phyloP scores from a whole-genome alignment of 306 rosid species.

The Cucumis hystrix region DNA sequence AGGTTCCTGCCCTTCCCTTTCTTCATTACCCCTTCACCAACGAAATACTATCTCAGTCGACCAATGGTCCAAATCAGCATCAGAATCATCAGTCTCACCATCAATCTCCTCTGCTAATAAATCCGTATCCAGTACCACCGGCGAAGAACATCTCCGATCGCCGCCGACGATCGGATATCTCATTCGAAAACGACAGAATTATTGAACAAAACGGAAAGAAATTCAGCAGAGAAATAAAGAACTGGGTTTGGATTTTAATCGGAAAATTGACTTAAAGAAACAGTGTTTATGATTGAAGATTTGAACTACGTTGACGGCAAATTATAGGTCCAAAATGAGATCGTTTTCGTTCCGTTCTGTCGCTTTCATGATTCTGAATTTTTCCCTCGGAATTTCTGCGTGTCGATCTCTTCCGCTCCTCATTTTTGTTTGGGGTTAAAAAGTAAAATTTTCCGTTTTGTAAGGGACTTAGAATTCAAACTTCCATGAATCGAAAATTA shows the following conservation, averaged over 20 bases:
- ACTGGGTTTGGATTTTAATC: background rate
- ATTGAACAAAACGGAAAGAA: background rate
- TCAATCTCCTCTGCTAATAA: background rate
- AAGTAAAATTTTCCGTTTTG: background rate
- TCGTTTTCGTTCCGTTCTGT: background rate
- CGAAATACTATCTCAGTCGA: slow-evolving; percentile 6
- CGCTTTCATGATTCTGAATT: background rate
- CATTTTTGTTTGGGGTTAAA: background rate
- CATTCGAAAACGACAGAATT: slow-evolving; percentile 19
- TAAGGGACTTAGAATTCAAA: background rate
- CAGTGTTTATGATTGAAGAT: background rate
- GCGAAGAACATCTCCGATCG: slow-evolving; percentile 35
- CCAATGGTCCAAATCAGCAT: slow-evolving; percentile 6
- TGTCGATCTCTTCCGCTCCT: background rate
- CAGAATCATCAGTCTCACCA: slow-evolving; percentile 1
- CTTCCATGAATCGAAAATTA: too few species aligned
- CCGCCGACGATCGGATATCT: slow-evolving; percentile 20
- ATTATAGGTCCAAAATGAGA: background rate
- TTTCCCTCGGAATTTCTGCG: slow-evolving; percentile 5
- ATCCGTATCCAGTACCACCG: slow-evolving; percentile 4
- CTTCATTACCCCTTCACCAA: slow-evolving; percentile 20
- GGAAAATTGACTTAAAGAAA: background rate
- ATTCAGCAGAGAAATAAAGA: background rate
- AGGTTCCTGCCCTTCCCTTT: slow-evolving; percentile 55
- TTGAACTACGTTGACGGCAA: background rate